Evolutionary conservation across 306 rosid genomes (phyloP).

Genomic region (Quercus suber): DNA sequence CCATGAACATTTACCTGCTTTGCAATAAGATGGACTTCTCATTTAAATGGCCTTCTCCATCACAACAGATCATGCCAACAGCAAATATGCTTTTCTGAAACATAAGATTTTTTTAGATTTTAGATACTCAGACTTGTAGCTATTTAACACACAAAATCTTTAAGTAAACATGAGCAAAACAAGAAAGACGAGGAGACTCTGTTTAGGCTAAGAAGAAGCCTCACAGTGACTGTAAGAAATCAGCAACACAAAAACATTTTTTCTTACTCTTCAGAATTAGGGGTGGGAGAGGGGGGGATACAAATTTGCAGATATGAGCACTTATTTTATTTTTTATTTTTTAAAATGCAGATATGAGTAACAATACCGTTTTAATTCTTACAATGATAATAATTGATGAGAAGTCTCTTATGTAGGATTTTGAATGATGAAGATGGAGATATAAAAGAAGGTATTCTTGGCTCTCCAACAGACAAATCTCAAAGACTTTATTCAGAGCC

Average conservation of each 20-base stretch:
- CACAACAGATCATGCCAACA: conserved; percentile 87
- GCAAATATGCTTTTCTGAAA: conserved; percentile 82
- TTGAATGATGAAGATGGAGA: conserved; percentile 54
- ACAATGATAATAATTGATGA: conserved; percentile 5
- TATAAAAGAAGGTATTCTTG: conserved; percentile 41
- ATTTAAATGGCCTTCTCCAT: conserved; percentile 85
- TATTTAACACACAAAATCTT: background rate
- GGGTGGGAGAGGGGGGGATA: background rate
- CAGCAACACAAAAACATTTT: background rate
- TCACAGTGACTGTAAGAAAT: background rate
- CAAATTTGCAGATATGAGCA: background rate
- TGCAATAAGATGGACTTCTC: conserved; percentile 88
- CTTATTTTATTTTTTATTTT: no score
- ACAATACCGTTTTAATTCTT: background rate
- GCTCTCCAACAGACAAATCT: conserved; percentile 56
- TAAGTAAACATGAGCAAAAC: conserved; percentile 10
- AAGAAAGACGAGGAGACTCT: background rate
- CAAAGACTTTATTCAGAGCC: conserved; percentile 37
- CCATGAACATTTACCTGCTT: conserved; percentile 58
- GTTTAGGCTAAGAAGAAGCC: background rate
- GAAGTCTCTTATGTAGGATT: conserved; percentile 44
- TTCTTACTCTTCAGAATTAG: conserved; percentile 5
- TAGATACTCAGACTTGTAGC: conserved; percentile 23
- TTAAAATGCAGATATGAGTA: background rate
- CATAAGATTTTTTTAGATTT: conserved; percentile 19